phyloP scores from a whole-genome alignment of 768 basidiomycete species.

The Boletellus ananas region DNA sequence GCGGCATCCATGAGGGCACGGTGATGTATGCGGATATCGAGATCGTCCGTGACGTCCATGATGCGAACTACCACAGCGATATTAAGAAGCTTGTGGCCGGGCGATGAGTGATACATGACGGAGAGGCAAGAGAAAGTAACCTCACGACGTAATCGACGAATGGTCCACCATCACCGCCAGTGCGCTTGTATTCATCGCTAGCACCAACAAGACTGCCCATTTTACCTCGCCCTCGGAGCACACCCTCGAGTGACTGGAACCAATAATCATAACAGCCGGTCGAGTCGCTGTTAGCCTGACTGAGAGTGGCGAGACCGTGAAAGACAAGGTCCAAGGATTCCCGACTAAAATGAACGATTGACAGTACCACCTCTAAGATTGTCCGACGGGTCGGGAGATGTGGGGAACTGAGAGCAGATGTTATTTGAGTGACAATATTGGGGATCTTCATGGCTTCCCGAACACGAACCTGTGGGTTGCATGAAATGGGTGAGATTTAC shows the following conservation, averaged over 20 bases:
- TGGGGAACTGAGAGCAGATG: conserved; percentile 78
- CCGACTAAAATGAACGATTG: conserved; percentile 63
- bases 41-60: conserved; percentile 62
- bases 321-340: conserved; percentile 66
- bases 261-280: conserved; percentile 77
- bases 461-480: conserved; percentile 50
- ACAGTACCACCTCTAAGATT: conserved; percentile 75
- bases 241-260: conserved; percentile 78
- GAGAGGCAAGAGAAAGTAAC: conserved; percentile 9
- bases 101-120: conserved; percentile 10
- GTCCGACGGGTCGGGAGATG: conserved; percentile 74
- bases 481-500: conserved; percentile 3
- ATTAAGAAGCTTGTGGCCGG: conserved; percentile 41
- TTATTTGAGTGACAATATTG: conserved; percentile 72
- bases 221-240: conserved; percentile 79
- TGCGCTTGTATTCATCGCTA: conserved; percentile 80
- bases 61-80: conserved; percentile 70
- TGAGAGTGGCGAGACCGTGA: conserved; percentile 69
- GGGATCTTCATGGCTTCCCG: conserved; percentile 72
- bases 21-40: conserved; percentile 82
- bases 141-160: conserved; percentile 86
- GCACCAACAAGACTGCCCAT: conserved; percentile 97
- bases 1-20: conserved; percentile 88
- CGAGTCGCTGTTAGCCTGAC: conserved; percentile 54
- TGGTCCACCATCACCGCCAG: conserved; percentile 59